Evolutionary conservation across 139 green algal species (phyloP), one percentile per base, ranked within the genome.

Genomic region (Eudorina sp.): DNA sequence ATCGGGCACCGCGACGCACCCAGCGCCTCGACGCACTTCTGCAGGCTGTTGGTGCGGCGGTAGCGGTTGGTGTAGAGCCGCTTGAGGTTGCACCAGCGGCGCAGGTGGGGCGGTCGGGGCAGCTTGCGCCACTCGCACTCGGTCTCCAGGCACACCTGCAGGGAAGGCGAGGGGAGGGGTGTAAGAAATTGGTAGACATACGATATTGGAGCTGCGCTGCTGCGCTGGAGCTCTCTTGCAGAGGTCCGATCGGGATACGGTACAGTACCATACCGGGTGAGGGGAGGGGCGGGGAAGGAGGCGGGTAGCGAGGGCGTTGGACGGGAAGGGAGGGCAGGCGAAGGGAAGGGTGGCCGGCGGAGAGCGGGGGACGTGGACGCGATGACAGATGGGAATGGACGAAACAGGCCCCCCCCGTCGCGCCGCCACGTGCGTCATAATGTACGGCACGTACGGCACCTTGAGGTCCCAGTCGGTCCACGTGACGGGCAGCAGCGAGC

Each of bases 391-490:
- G n/a, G n/a, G n/a, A n/a, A n/a, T n/a, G n/a, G n/a, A n/a, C n/a
- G n/a, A n/a, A n/a, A n/a, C n/a, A n/a, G n/a, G n/a, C n/a, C n/a
- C n/a, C n/a, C n/a, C n/a, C n/a, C n/a, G n/a, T n/a, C n/a, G n/a
- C n/a, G n/a, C n/a, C n/a, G n/a, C n/a, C n/a, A n/a, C n/a, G n/a
- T n/a, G n/a, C n/a, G n/a, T n/a, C n/a, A n/a, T n/a, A n/a, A 38
- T 74, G 64, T 74, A 27, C 36, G 64, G 27, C 16, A 40, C 8
- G 16, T 13, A 19, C 62, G 91, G 38, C 38, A 96, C 92, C 91
- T 94, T 90, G 4, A 96, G 78, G 72, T 96, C 95, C 95, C 95
- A 97, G n/a, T 92, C 89, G 0, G 91, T 95, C 95, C 95, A 97
- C 2, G 93, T 97, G 29, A 95, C 90, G 16, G 95, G 82, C 43